Conservation (phyloP, 1,284 basidiomycete species). For the Macrocystidia cucumis region DNA sequence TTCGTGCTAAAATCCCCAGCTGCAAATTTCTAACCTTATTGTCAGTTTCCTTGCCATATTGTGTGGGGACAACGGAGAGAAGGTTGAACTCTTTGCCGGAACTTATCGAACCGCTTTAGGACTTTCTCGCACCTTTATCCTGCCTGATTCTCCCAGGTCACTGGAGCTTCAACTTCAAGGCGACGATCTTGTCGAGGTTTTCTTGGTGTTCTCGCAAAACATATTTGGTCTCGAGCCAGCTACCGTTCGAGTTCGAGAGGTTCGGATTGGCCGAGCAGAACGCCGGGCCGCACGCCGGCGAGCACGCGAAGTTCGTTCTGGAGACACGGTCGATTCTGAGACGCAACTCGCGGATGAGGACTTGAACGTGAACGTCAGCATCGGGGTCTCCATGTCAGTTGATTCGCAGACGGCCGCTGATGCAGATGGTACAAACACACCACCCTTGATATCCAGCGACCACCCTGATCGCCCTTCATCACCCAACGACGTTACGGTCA, state of each 20-base stretch:
- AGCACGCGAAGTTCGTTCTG: constrained; percentile 53
- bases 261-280: constrained; percentile 80
- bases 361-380: constrained; percentile 53
- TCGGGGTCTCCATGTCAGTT: constrained; percentile 50
- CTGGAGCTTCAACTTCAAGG: constrained; percentile 85
- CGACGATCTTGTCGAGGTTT: constrained; percentile 83
- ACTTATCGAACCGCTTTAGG: constrained; percentile 76
- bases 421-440: constrained; percentile 22
- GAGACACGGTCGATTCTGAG: constrained; percentile 42
- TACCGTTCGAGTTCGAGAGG: constrained; percentile 85
- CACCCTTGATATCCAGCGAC: constrained; percentile 31
- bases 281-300: constrained; percentile 73
- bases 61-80: constrained; percentile 88
- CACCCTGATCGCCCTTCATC: constrained; percentile 26
- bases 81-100: constrained; percentile 84
- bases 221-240: constrained; percentile 86
- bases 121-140: constrained; percentile 78
- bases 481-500: constrained; percentile 17
- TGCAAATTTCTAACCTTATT: neutral
- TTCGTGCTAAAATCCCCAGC: constrained; percentile 11
- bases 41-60: constrained; percentile 79
- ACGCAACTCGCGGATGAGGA: constrained; percentile 43
- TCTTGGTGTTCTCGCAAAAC: constrained; percentile 82
- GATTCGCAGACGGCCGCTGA: constrained; percentile 19
- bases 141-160: constrained; percentile 80